phyloP scores from a whole-genome alignment of 2,329 filamentous ascomycete genomes.

The Cercospora sojina region DNA sequence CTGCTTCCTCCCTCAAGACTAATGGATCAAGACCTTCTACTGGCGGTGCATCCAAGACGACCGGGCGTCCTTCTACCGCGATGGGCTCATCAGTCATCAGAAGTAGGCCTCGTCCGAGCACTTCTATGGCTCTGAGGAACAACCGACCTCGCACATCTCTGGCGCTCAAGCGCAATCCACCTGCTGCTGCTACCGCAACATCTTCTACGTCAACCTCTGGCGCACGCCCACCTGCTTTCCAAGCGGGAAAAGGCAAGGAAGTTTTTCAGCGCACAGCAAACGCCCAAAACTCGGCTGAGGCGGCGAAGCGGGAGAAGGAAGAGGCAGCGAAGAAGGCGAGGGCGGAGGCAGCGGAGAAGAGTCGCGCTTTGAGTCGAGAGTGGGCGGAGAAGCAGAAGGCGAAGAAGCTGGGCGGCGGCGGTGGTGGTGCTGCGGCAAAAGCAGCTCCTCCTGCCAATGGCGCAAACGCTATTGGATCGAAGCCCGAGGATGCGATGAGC shows the following conservation, averaged over 20 bases:
- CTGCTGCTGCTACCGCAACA: constrained; percentile 1
- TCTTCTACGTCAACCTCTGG: not conserved
- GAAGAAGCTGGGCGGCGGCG: constrained; percentile 30
- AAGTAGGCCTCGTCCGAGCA: not conserved
- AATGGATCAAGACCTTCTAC: not conserved
- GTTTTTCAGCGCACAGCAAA: constrained; percentile 48
- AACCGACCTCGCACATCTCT: constrained; percentile 12
- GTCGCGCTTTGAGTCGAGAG: constrained; percentile 46
- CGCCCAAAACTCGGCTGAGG: constrained; percentile 44
- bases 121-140: constrained; percentile 9
- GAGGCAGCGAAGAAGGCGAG: constrained; percentile 50
- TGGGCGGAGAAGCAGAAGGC: constrained; percentile 51
- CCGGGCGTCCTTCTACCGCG: not conserved
- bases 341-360: constrained; percentile 48
- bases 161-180: constrained; percentile 16
- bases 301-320: constrained; percentile 47
- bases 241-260: constrained; percentile 44
- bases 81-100: not conserved
- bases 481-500: not conserved
- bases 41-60: not conserved
- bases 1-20: constrained; percentile 6
- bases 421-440: too few relatives aligned
- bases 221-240: constrained; percentile 1
- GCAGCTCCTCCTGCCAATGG: not conserved
- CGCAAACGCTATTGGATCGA: not conserved